A percentile compares a stretch with the other conserved stretches of the same genome.
Evolutionary conservation across 2,329 filamentous ascomycete genomes (phyloP).

Genomic region (Aspergillus fumigatus): DNA sequence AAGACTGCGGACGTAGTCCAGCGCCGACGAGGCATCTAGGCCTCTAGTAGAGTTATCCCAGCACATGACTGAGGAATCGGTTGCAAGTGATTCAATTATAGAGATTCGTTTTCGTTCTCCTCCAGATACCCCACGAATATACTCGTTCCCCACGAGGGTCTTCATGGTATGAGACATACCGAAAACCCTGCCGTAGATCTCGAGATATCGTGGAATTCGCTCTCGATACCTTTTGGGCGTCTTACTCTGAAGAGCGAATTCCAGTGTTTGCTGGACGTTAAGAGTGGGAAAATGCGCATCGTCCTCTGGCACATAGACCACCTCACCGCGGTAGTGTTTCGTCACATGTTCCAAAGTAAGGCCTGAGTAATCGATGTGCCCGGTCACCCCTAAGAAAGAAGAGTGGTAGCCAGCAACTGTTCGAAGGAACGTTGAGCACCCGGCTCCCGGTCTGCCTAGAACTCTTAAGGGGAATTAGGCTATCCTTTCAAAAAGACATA

Average conservation of each 20-base stretch:
- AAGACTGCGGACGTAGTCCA: slow-evolving; percentile 65
- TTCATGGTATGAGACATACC: slow-evolving; percentile 67
- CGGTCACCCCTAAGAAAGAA: slow-evolving; percentile 59
- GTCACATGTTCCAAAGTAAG: slow-evolving; percentile 60
- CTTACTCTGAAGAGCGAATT: slow-evolving; percentile 66
- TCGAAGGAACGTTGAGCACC: slow-evolving; percentile 69
- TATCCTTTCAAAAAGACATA: background rate
- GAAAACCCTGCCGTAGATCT: slow-evolving; percentile 66
- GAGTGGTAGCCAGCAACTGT: slow-evolving; percentile 63
- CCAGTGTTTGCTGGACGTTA: slow-evolving; percentile 68
- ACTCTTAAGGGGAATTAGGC: slow-evolving; percentile 32
- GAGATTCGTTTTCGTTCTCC: slow-evolving; percentile 71
- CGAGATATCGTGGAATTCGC: slow-evolving; percentile 60
- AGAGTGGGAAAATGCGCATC: slow-evolving; percentile 66
- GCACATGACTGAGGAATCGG: slow-evolving; percentile 63
- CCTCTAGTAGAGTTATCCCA: slow-evolving; percentile 75
- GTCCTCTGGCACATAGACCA: slow-evolving; percentile 68
- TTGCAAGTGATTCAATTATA: slow-evolving; percentile 67
- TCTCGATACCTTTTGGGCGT: slow-evolving; percentile 58
- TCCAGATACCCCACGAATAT: slow-evolving; percentile 61
- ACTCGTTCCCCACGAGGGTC: slow-evolving; percentile 58
- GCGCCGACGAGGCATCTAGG: slow-evolving; percentile 66
- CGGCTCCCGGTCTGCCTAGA: slow-evolving; percentile 63
- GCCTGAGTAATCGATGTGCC: slow-evolving; percentile 65
- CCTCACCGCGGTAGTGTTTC: slow-evolving; percentile 63